Evolutionary conservation across 352 stramenopile species (phyloP).

Genomic region (Globisporangium barbulae): DNA sequence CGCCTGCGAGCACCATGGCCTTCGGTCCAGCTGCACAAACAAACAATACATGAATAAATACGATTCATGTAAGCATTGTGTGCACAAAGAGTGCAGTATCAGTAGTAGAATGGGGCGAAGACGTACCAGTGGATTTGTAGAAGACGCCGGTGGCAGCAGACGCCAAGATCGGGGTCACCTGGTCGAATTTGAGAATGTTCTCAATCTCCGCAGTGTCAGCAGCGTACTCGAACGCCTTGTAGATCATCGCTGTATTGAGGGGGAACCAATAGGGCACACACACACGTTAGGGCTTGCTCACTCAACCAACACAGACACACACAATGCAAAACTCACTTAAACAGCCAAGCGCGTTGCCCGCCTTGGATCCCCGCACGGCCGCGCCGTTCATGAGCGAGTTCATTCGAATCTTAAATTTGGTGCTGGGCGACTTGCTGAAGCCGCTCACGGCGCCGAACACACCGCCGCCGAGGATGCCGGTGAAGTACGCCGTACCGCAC

Average conservation of each 20-base stretch:
- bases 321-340: slow-evolving; percentile 39
- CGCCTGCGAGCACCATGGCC: slow-evolving; percentile 80
- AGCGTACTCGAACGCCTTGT: slow-evolving; percentile 84
- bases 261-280: slow-evolving; percentile 7
- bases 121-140: slow-evolving; percentile 78
- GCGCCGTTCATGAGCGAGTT: slow-evolving; percentile 88
- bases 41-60: not conserved
- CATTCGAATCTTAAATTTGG: slow-evolving; percentile 88
- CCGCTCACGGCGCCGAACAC: slow-evolving; percentile 62
- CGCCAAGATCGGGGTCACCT: slow-evolving; percentile 80
- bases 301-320: not conserved
- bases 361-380: slow-evolving; percentile 76
- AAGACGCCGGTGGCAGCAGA: slow-evolving; percentile 79
- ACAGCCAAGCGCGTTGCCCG: slow-evolving; percentile 79
- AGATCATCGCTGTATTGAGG: slow-evolving; percentile 64
- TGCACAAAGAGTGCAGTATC: not conserved
- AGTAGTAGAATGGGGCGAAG: not conserved
- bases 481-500: slow-evolving; percentile 81
- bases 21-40: slow-evolving; percentile 49
- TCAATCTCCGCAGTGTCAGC: slow-evolving; percentile 79
- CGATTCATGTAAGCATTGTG: not conserved
- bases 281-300: slow-evolving; percentile 11
- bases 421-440: slow-evolving; percentile 67
- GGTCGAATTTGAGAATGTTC: slow-evolving; percentile 79
- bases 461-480: slow-evolving; percentile 78